Evolutionary conservation across 176 grass and related monocot species (phyloP), one percentile per base, ranked within the genome.

Genomic region (Bromus sterilis): DNA sequence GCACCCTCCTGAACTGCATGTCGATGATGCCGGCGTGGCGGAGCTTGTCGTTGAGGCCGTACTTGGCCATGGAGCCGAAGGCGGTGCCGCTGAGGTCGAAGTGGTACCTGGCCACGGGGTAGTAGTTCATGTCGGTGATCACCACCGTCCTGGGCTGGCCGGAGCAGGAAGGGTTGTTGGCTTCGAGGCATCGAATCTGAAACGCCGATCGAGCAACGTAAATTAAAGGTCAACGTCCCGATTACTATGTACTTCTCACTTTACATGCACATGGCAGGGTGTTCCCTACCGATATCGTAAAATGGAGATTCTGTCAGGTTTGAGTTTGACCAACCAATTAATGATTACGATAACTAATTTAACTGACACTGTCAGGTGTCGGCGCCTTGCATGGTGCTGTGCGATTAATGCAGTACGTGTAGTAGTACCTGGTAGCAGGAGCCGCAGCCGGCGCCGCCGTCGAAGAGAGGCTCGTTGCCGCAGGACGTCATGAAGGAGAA

Each of bases 61-160:
- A 4, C 44, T 36, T 15, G 1, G 90, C 87, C 90, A 92, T 89
- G 81, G 90, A 74, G 23, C 90, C 90, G 71, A 92, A 92, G 21
- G 87, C 82, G 20, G 84, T 92, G 75, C 90, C 90, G 48, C 90
- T 92, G 30, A 92, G 87, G 84, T 92, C 90, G 71, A 92, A 89
- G 77, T 92, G 90, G 80, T 72, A 87, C 76, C 74, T 82, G 29
- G 88, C 2, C 0, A 90, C 84, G 0, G 88, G 88, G 59, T 90
- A 86, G 79, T 90, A 90, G 88, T 90, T 90, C 88, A 83, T 89
- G 82, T 93, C 91, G 14, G 85, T 90, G 78, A 93, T 90, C 78
- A 85, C 84, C 13, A 93, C 60, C 31, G 75, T 86, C 74, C 73
- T 81, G 7, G 91, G 82, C n/a, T 88, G 76, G 77, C 91, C 91